Percentiles rank a stretch among this genome's conserved stretches.
Conservation (phyloP, 768 basidiomycete species). For the Tricholomella constricta region DNA sequence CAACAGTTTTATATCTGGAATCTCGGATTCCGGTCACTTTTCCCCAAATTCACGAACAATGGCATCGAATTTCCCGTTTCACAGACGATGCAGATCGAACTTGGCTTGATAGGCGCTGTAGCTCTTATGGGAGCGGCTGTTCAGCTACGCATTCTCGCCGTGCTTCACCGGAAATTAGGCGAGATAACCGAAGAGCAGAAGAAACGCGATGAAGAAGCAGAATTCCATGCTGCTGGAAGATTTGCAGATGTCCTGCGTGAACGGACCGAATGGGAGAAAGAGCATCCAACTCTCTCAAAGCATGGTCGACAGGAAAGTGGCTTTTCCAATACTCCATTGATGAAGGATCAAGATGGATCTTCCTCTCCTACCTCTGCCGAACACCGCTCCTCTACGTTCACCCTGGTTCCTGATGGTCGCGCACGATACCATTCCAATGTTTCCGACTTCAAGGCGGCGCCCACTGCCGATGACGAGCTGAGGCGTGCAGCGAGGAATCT, state of each 20-base stretch:
- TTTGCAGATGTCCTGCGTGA: constrained; percentile 69
- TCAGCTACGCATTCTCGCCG: constrained; percentile 82
- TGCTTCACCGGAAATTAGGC: constrained; percentile 75
- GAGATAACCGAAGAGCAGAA: constrained; percentile 79
- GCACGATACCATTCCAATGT: constrained; percentile 64
- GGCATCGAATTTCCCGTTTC: constrained; percentile 80
- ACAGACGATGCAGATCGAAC: constrained; percentile 91
- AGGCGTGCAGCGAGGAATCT: constrained; percentile 48
- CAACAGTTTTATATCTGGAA: constrained; percentile 93
- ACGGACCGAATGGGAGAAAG: constrained; percentile 83
- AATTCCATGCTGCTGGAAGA: constrained; percentile 69
- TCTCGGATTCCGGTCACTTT: constrained; percentile 79
- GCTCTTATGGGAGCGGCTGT: constrained; percentile 87
- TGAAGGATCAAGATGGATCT: constrained; percentile 61
- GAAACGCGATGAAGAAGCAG: constrained; percentile 73
- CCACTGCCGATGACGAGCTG: constrained; percentile 62
- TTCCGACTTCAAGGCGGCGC: constrained; percentile 72
- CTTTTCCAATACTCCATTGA: constrained; percentile 62
- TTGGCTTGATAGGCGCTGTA: constrained; percentile 84
- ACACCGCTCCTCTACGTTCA: constrained; percentile 52
- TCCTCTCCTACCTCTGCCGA: constrained; percentile 49
- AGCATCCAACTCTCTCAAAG: constrained; percentile 66
- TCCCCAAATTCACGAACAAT: constrained; percentile 71
- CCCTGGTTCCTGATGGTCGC: constrained; percentile 52
- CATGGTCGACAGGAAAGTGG: constrained; percentile 67